These are phyloP conservation scores for Helicocarpus griseus DNA, from an alignment of 2,329 filamentous ascomycete species.

Conservation along the genomic window DNA sequence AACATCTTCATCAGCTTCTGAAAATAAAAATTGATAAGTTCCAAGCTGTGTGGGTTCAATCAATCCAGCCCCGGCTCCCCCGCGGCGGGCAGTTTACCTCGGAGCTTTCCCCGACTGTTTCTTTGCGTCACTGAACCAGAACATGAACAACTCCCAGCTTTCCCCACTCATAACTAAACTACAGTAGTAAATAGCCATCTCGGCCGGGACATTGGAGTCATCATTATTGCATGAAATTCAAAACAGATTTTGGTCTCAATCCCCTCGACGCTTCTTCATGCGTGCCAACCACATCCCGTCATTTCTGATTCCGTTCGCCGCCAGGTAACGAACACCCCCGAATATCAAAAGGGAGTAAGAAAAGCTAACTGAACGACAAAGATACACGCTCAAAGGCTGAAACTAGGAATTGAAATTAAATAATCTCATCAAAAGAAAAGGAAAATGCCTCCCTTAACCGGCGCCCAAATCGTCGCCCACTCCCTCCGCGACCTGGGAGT, in stretches of 20 bases:
- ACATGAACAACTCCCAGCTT: neutral
- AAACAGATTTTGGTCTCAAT: too few relatives aligned
- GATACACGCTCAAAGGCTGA: neutral
- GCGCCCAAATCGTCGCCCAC: slow-evolving; percentile 40
- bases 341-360: neutral
- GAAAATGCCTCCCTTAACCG: slow-evolving; percentile 18
- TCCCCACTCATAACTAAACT: neutral
- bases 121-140: neutral
- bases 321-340: neutral
- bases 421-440: neutral
- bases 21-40: too few relatives aligned
- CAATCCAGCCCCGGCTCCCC: too few relatives aligned
- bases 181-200: neutral
- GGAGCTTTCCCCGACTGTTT: neutral
- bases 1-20: too few relatives aligned
- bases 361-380: neutral
- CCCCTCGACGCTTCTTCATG: too few relatives aligned
- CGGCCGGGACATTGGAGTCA: neutral
- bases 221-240: too few relatives aligned
- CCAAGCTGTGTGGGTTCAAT: too few relatives aligned
- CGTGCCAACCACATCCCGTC: too few relatives aligned
- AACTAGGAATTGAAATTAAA: neutral
- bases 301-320: too few relatives aligned
- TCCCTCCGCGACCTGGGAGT: slow-evolving; percentile 41
- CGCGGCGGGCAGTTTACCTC: neutral